These are phyloP conservation scores for Sporothrix curviconia DNA, from an alignment of 2,329 filamentous ascomycete species.

Conservation along the genomic window DNA sequence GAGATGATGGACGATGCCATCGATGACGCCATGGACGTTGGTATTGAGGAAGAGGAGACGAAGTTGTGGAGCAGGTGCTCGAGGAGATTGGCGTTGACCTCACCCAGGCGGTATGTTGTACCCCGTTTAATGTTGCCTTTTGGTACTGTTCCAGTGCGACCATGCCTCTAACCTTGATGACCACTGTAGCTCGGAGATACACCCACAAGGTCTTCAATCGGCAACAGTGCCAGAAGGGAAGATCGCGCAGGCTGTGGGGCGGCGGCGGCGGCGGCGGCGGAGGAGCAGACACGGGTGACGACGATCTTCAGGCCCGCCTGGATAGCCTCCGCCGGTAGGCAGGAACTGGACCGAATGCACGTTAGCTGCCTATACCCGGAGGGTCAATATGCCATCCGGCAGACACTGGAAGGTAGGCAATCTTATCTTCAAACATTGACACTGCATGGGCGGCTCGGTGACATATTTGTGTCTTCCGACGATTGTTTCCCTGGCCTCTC, in stretches of 20 bases:
- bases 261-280: constrained; percentile 40
- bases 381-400: too few relatives aligned
- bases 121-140: too few relatives aligned
- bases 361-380: too few relatives aligned
- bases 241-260: constrained; percentile 79
- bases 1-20: constrained; percentile 99
- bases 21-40: constrained; percentile 88
- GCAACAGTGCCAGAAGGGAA: constrained; percentile 64
- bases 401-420: too few relatives aligned
- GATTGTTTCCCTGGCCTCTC: too few relatives aligned
- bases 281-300: constrained; percentile 58
- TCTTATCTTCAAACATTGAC: too few relatives aligned
- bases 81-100: constrained; percentile 96
- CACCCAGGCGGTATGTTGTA: constrained; percentile 73
- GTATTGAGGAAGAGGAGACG: constrained; percentile 89
- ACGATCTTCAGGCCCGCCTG: constrained; percentile 87
- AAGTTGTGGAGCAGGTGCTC: constrained; percentile 91
- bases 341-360: too few relatives aligned
- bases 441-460: too few relatives aligned
- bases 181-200: constrained; percentile 94
- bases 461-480: too few relatives aligned
- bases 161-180: too few relatives aligned
- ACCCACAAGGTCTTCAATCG: constrained; percentile 73
- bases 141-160: too few relatives aligned
- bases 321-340: constrained; percentile 71